Percentiles rank a stretch among this genome's conserved stretches.
Conservation (phyloP, 257 asterid genomes). For the Jaltomata sinuosa region DNA sequence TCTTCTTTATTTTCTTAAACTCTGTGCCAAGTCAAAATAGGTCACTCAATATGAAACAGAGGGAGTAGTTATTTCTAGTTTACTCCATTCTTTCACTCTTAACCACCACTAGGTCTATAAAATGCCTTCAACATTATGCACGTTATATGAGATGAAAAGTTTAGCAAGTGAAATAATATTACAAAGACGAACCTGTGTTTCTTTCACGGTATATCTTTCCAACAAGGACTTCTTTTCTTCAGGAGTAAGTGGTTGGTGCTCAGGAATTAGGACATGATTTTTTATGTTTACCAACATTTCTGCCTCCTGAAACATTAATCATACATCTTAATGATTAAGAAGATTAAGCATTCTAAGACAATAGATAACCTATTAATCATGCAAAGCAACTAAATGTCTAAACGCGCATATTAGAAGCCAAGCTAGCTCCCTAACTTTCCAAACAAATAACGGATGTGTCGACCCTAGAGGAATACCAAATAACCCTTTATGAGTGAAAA, state of each 20-base stretch:
- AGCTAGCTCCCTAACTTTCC: neutral
- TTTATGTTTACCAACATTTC: slow-evolving; percentile 78
- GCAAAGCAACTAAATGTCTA: neutral
- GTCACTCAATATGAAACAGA: no score
- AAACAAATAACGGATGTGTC: neutral
- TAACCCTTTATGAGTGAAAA: slow-evolving; percentile 4
- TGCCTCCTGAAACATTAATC: slow-evolving; percentile 37
- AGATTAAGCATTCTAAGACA: neutral
- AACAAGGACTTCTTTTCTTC: slow-evolving; percentile 82
- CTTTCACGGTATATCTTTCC: slow-evolving; percentile 89
- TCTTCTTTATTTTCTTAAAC: no score
- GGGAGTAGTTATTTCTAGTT: neutral
- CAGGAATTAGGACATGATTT: slow-evolving; percentile 78
- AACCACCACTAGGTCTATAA: neutral
- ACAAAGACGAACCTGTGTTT: slow-evolving; percentile 58
- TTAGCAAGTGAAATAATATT: neutral
- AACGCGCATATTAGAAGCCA: neutral
- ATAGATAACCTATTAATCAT: neutral
- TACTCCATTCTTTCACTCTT: neutral
- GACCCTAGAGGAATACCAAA: neutral
- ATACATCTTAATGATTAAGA: neutral
- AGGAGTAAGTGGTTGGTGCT: slow-evolving; percentile 63
- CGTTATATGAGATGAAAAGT: neutral
- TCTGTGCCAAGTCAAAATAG: no score
- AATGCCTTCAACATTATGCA: neutral